phyloP scores from a whole-genome alignment of 2,329 filamentous ascomycete species.

The Penicillium sp. region DNA sequence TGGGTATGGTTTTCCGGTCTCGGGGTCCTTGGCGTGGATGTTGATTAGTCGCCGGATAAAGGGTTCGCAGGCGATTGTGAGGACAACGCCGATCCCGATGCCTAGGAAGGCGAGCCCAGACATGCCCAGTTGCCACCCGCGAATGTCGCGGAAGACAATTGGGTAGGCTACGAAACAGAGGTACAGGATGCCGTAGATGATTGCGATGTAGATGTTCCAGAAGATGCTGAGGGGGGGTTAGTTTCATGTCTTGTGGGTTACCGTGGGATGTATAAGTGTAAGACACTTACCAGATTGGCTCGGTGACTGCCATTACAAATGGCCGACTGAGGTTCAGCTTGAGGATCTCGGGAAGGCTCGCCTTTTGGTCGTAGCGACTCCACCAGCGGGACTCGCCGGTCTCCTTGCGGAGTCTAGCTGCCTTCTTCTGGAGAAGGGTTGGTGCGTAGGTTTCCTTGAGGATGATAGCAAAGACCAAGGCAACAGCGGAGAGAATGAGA shows the following conservation, averaged over 20 bases:
- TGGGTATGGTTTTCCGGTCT: constrained; percentile 69
- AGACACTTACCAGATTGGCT: constrained; percentile 72
- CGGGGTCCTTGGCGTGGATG: constrained; percentile 69
- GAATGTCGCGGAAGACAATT: constrained; percentile 71
- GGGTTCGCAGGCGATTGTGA: constrained; percentile 60
- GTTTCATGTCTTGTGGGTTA: neutral
- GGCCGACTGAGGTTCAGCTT: constrained; percentile 75
- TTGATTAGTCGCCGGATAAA: constrained; percentile 77
- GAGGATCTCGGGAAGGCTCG: constrained; percentile 64
- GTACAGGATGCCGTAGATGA: constrained; percentile 84
- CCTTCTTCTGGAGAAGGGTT: constrained; percentile 66
- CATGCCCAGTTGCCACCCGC: constrained; percentile 73
- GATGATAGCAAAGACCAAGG: constrained; percentile 58
- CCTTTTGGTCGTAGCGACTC: constrained; percentile 74
- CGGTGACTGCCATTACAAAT: constrained; percentile 72
- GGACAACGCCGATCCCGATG: constrained; percentile 58
- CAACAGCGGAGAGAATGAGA: constrained; percentile 67
- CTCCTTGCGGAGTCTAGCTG: constrained; percentile 63
- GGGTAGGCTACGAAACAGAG: constrained; percentile 90
- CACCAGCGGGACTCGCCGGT: constrained; percentile 72
- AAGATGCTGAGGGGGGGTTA: constrained; percentile 58
- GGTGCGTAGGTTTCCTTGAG: constrained; percentile 77
- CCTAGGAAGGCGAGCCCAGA: constrained; percentile 78
- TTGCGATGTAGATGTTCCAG: constrained; percentile 69
- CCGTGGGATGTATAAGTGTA: neutral